Conservation (phyloP, 176 grass and related monocot genomes). For the Triticum turgidum region DNA sequence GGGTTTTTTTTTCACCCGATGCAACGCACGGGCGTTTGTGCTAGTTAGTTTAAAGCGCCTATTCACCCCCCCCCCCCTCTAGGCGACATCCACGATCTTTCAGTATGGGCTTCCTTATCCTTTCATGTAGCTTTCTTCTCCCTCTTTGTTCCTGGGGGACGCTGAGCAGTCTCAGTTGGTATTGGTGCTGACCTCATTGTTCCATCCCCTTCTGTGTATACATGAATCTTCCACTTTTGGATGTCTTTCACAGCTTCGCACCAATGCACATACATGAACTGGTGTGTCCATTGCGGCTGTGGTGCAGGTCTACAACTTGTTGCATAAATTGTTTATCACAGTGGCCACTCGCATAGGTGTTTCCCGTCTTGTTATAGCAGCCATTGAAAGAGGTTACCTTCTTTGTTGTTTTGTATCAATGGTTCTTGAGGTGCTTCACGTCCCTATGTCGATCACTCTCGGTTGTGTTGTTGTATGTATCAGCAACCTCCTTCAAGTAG, state of each 20-base stretch:
- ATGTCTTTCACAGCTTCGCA: not conserved
- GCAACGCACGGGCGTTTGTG: too few species aligned
- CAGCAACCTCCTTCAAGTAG: not conserved
- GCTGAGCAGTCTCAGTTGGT: not conserved
- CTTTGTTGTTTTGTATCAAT: not conserved
- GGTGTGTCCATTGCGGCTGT: not conserved
- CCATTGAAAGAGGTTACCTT: slow-evolving; percentile 8
- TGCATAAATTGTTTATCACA: not conserved
- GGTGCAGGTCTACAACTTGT: not conserved
- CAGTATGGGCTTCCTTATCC: not conserved
- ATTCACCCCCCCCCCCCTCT: too few species aligned
- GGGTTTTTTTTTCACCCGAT: too few species aligned
- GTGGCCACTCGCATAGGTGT: not conserved
- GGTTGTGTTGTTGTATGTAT: not conserved
- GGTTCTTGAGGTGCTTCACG: not conserved
- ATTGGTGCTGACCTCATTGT: not conserved
- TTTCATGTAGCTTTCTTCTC: not conserved
- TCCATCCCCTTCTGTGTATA: not conserved
- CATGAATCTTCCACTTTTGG: not conserved
- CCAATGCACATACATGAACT: not conserved
- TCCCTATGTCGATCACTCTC: not conserved
- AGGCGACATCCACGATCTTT: not conserved
- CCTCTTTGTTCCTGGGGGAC: not conserved
- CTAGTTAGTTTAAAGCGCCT: too few species aligned
- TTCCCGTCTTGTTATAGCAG: not conserved